Evolutionary conservation across 1,284 basidiomycete genomes (phyloP).

Genomic region (Cryptococcus amylolentus): DNA sequence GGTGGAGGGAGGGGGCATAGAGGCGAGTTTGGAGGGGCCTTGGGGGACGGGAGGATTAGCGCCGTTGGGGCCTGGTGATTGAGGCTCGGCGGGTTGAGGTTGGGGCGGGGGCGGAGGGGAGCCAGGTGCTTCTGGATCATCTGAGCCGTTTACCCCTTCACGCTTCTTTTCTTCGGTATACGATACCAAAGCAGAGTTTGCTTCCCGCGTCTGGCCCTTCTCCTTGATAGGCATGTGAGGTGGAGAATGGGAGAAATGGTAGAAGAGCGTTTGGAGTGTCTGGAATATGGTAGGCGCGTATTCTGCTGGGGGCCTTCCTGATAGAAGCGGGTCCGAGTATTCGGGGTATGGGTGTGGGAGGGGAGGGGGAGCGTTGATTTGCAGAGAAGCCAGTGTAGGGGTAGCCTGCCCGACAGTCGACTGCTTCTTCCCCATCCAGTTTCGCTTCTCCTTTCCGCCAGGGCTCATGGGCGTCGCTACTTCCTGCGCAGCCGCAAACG

Average conservation of each 20-base stretch:
- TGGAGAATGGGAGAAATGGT: constrained; percentile 58
- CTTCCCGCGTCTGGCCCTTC: constrained; percentile 23
- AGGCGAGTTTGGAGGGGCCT: constrained; percentile 29
- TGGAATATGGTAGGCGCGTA: constrained; percentile 69
- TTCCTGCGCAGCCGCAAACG: neutral
- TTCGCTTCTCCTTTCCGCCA: constrained; percentile 10
- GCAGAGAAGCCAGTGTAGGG: constrained; percentile 12
- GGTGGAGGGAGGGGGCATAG: constrained; percentile 41
- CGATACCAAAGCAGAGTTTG: constrained; percentile 8
- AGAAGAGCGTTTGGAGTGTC: constrained; percentile 84
- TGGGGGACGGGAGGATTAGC: neutral
- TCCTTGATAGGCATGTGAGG: constrained; percentile 46
- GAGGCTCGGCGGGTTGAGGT: neutral
- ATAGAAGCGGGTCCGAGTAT: neutral
- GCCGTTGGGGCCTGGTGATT: neutral
- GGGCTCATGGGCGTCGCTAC: constrained; percentile 7
- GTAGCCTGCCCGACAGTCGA: constrained; percentile 4
- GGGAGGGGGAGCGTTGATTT: constrained; percentile 2
- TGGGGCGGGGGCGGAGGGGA: neutral
- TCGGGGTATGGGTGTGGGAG: constrained; percentile 3
- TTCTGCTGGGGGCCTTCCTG: constrained; percentile 51
- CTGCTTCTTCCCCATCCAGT: constrained; percentile 17
- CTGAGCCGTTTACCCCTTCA: neutral
- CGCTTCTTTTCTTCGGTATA: neutral
- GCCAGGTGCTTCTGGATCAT: neutral